These are phyloP conservation scores for Astragalus glycyphyllos DNA, from an alignment of 306 rosid genomes.

Conservation along the genomic window DNA sequence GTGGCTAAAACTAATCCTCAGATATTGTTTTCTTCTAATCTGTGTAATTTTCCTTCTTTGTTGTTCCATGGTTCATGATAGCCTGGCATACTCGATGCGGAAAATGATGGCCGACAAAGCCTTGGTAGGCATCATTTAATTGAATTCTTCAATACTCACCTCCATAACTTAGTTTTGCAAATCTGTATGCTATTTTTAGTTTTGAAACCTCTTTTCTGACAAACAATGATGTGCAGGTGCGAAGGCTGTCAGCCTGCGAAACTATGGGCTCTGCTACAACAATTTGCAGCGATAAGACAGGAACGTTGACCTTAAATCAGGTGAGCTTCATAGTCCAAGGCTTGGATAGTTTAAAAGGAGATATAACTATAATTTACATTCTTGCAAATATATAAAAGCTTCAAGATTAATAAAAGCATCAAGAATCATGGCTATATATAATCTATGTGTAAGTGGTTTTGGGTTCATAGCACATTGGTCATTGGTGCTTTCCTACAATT, in stretches of 20 bases:
- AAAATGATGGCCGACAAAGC: slow-evolving; percentile 99
- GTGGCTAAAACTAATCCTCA: slow-evolving; percentile 22
- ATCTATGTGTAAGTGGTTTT: slow-evolving; percentile 32
- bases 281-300: slow-evolving; percentile 98
- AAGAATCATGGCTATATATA: slow-evolving; percentile 16
- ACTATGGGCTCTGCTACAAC: slow-evolving; percentile 99
- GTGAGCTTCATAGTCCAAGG: slow-evolving; percentile 42
- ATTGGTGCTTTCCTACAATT: slow-evolving; percentile 26
- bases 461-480: slow-evolving; percentile 32
- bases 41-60: slow-evolving; percentile 36
- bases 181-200: slow-evolving; percentile 30
- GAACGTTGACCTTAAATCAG: slow-evolving; percentile 94
- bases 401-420: slow-evolving; percentile 28
- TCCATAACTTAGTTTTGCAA: slow-evolving; percentile 33
- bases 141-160: slow-evolving; percentile 19
- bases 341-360: slow-evolving; percentile 29
- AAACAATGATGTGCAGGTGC: slow-evolving; percentile 62
- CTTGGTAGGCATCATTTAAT: slow-evolving; percentile 59
- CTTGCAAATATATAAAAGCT: slow-evolving; percentile 32
- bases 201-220: slow-evolving; percentile 42
- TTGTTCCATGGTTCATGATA: slow-evolving; percentile 42
- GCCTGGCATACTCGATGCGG: slow-evolving; percentile 97
- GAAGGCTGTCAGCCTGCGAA: slow-evolving; percentile 97
- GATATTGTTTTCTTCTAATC: slow-evolving; percentile 36
- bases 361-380: slow-evolving; percentile 37